These are phyloP conservation scores for Heterococcus sp. DNA, from an alignment of 108 stramenopile species.

Conservation along the genomic window DNA sequence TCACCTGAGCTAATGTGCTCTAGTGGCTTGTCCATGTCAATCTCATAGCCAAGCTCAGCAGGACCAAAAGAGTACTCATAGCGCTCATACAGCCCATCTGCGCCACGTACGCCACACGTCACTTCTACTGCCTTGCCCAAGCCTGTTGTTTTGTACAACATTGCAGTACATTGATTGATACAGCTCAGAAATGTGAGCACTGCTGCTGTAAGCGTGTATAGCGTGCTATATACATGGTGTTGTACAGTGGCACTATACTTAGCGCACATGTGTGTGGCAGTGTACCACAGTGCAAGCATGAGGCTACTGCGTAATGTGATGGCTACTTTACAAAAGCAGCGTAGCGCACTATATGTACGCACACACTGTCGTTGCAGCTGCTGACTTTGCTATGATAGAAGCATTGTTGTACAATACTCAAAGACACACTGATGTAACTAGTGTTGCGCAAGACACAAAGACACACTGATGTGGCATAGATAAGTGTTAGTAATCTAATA, in stretches of 20 bases:
- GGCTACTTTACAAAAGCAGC: too few species aligned
- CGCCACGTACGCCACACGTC: slow-evolving; percentile 8
- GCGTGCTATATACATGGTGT: too few species aligned
- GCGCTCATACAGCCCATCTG: slow-evolving; percentile 2
- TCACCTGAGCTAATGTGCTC: neutral
- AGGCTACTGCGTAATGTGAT: too few species aligned
- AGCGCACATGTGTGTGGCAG: too few species aligned
- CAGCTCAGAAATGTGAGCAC: too few species aligned
- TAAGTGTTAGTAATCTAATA: too few species aligned
- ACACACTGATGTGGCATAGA: too few species aligned
- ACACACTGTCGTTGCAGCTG: neutral
- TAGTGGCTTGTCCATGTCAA: slow-evolving; percentile 5
- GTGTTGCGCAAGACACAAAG: neutral
- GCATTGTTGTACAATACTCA: neutral
- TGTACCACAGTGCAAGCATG: too few species aligned
- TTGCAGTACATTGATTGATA: too few species aligned
- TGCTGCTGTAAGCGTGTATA: too few species aligned
- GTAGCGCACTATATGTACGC: neutral
- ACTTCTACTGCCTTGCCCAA: slow-evolving; percentile 6
- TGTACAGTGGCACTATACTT: too few species aligned
- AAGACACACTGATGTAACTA: neutral
- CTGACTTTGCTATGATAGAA: neutral
- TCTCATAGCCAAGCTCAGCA: slow-evolving; percentile 10
- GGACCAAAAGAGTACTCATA: slow-evolving; percentile 4
- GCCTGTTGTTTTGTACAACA: too few species aligned